Evolutionary conservation across 768 basidiomycete species (phyloP).

Genomic region (Chalciporus piperatus): DNA sequence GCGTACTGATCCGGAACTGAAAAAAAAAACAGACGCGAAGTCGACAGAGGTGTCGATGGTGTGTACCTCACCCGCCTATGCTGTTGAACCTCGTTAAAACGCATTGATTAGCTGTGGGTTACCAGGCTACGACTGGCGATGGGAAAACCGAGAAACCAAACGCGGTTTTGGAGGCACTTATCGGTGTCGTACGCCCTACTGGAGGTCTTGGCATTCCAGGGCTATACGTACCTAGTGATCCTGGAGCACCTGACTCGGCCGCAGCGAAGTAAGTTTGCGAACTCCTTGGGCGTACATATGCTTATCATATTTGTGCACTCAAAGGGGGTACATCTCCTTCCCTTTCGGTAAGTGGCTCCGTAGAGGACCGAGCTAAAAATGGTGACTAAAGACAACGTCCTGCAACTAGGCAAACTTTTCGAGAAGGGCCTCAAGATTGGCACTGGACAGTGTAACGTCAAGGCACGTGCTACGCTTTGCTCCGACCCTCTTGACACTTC

Average conservation of each 20-base stretch:
- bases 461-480: not conserved
- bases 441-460: not conserved
- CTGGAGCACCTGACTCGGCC: conserved; percentile 52
- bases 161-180: conserved; percentile 48
- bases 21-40: not conserved
- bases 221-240: conserved; percentile 54
- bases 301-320: not conserved
- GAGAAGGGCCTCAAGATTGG: conserved; percentile 2
- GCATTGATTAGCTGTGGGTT: conserved; percentile 26
- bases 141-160: conserved; percentile 59
- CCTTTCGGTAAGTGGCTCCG: not conserved
- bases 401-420: conserved; percentile 2
- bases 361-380: too few relatives aligned
- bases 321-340: conserved; percentile 2
- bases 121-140: conserved; percentile 51
- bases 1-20: not conserved
- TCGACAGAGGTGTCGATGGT: conserved; percentile 1
- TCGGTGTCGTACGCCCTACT: conserved; percentile 51
- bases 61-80: conserved; percentile 18
- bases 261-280: conserved; percentile 34
- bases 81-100: conserved; percentile 35
- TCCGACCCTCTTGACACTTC: not conserved
- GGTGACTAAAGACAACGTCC: not conserved
- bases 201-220: conserved; percentile 60
- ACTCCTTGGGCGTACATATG: not conserved